Base-by-base conservation (phyloP, 495 filamentous ascomycete species). In the Podospora pseudocomata region DNA sequence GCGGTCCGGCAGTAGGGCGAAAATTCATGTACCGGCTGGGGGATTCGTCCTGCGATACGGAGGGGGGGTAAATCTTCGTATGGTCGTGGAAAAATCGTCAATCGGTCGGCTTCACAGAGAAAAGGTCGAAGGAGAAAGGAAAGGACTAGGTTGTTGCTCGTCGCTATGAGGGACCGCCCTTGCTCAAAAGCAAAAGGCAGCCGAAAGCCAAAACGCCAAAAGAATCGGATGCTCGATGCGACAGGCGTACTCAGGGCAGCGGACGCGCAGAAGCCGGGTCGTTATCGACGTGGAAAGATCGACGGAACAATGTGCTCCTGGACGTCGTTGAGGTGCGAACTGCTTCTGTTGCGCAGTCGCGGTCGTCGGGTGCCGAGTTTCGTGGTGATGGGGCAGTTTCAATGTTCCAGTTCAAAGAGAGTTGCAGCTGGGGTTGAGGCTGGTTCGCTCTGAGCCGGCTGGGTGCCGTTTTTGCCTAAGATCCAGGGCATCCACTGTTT, bases 381-480 rank as follows among this genome's bases (percentile, higher is more conserved):
- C 61, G 61, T 32, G 27, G 61, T 49, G 61, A 63, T 63, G 61
- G 61, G 34, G 61, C 34, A n/a, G 18, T 19, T 63, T 63, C 61
- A 32, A 63, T 49, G 30, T 63, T 28, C 23, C 7, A 26, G 32
- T 5, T 27, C 20, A 61, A 32, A 61, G 55, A 58, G n/a, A 58
- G 55, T 58, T 26, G 55, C 55, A 58, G 55, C 55, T 5, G 55
- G 16, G 55, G 23, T 58, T 58, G 55, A 58, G 55, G 55, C 55
- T 26, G 55, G n/a, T 19, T 58, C n/a, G 55, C n/a, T 58, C n/a
- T 20, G n/a, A 11, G 16, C 18, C 19, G 19, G 55, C 55, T 19
- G 23, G 23, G 55, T 20, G 55, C 55, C 19, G 1, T 26, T 15
- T 58, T 58, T 58, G n/a, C 55, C n/a, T 20, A n/a, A 19, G 55